Evolutionary conservation across 2,329 filamentous ascomycete genomes (phyloP), one percentile per base, ranked within the genome.

Genomic region (Scolecobasidium constrictum): DNA sequence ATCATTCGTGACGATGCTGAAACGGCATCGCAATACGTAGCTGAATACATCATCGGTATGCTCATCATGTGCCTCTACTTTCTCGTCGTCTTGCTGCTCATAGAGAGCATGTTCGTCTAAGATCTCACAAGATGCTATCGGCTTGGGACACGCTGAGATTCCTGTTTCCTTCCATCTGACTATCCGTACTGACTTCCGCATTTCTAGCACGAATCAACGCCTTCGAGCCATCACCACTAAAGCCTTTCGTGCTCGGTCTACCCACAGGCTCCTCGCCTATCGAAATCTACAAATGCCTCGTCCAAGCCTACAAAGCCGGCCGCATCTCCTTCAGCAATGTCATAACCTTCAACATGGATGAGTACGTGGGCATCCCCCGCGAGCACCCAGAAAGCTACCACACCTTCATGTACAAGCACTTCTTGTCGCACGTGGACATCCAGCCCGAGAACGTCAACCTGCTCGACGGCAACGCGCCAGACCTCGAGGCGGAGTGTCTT

Each of bases 341-440:
- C 55, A 75, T 92, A 57, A 93, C 86, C 19, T 93, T 93, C 71
- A 92, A 92, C 64, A 92, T 92, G 86, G 86, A 93, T 64, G 86
- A 93, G 65, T 93, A 93, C 56, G 83, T 92, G 50, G 83, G 82
- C 45, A 75, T 93, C 48, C 81, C 85, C 23, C 78, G 83, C 54
- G 83, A 88, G 53, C 84, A 93, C 59, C 79, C 84, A 11, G 80
- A 92, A 60, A 86, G 81, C 54, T 93, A 93, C 64, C 86, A 93
- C 67, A 84, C 80, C 50, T 93, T 92, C 69, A 92, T 93, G 86
- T 93, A 87, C 75, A 85, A 83, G 64, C 74, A 92, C 65, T 86
- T 93, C 71, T 93, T 93, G 70, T 85, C 82, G 35, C 85, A 79
- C 50, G 80, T 92, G 53, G 84, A 93, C 56, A 81, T 92, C 52